A percentile compares a stretch with the other conserved stretches of the same genome.
phyloP scores from a whole-genome alignment of 2,329 filamentous ascomycete species.

The Pseudocercospora vitis region DNA sequence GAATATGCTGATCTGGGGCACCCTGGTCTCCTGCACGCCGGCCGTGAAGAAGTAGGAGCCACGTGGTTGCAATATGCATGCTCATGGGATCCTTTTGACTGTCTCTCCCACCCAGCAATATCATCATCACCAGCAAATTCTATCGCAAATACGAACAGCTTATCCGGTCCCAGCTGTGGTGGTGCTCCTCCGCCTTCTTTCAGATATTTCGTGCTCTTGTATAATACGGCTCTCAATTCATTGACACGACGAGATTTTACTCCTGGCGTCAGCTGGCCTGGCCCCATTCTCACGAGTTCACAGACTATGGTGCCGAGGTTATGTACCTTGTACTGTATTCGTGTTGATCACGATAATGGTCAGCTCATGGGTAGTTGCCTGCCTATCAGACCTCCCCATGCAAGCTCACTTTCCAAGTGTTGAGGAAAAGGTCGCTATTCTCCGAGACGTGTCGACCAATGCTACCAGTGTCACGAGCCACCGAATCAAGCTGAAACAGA shows the following conservation, averaged over 20 bases:
- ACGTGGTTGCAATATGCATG: slow-evolving; percentile 49
- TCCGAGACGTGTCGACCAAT: slow-evolving; percentile 46
- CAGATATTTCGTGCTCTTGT: slow-evolving; percentile 17
- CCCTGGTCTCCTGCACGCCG: slow-evolving; percentile 58
- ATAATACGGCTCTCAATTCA: slow-evolving; percentile 52
- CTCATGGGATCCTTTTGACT: slow-evolving; percentile 3
- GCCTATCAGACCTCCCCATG: slow-evolving; percentile 32
- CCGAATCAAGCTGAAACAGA: slow-evolving; percentile 52
- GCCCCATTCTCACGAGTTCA: background rate
- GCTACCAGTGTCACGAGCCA: slow-evolving; percentile 47
- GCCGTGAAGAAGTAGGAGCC: slow-evolving; percentile 59
- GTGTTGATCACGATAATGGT: slow-evolving; percentile 43
- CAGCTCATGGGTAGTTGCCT: slow-evolving; percentile 41
- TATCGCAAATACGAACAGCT: slow-evolving; percentile 53
- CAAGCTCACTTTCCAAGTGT: slow-evolving; percentile 36
- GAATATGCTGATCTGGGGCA: slow-evolving; percentile 64
- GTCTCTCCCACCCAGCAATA: background rate
- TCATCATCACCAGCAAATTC: slow-evolving; percentile 51
- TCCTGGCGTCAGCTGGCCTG: background rate
- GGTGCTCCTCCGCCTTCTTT: slow-evolving; percentile 14
- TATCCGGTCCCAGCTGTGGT: slow-evolving; percentile 33
- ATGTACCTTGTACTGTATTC: slow-evolving; percentile 51
- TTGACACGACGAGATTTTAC: slow-evolving; percentile 32
- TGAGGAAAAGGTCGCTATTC: slow-evolving; percentile 44
- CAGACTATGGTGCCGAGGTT: slow-evolving; percentile 60